Evolutionary conservation across 1,284 basidiomycete genomes (phyloP), one percentile per base, ranked within the genome.

Genomic region (Entoloma clypeatum): DNA sequence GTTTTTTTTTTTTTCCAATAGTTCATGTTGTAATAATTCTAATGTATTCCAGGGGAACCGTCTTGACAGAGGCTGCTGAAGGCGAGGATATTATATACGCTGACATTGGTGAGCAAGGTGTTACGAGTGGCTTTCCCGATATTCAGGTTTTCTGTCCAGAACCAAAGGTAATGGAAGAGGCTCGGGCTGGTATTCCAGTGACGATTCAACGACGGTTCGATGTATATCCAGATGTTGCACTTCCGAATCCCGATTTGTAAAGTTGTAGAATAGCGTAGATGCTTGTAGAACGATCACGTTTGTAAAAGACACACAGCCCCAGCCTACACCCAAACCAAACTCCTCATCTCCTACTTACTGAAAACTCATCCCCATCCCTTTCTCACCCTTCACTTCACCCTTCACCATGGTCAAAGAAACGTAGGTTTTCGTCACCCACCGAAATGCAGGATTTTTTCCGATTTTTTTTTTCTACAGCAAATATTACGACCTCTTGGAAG

Each of bases 191-290:
- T 9, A 88, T 95, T 42, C 92, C 92, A 9, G 88, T 97, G 13
- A 92, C 89, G 1, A 76, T 69, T 16, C 94, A 97, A 63, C 68
- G 92, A 44, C 77, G 93, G 42, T 96, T 95, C 59, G 93, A 95
- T 64, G 89, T 95, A 38, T 97, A 96, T 60, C 69, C 75, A 4
- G 85, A 94, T 59, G 79, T 94, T n/a, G n/a, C n/a, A n/a, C n/a
- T n/a, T n/a, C n/a, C n/a, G n/a, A n/a, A n/a, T 48, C 64, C 61
- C 33, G 53, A 64, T 66, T 61, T 61, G 63, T 63, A 52, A 56
- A 53, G 49, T 50, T 53, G 61, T 67, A 60, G 64, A 68, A 67
- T 50, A 45, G 45, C 53, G 51, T 64, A 54, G 67, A 69, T 66
- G 53, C 47, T 64, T 63, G 64, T 68, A 56, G 67, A 70, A 70